A percentile compares a stretch with the other conserved stretches of the same genome.
These are phyloP conservation scores for Heritiera littoralis DNA, from an alignment of 345 rosid species.

Conservation along the genomic window DNA sequence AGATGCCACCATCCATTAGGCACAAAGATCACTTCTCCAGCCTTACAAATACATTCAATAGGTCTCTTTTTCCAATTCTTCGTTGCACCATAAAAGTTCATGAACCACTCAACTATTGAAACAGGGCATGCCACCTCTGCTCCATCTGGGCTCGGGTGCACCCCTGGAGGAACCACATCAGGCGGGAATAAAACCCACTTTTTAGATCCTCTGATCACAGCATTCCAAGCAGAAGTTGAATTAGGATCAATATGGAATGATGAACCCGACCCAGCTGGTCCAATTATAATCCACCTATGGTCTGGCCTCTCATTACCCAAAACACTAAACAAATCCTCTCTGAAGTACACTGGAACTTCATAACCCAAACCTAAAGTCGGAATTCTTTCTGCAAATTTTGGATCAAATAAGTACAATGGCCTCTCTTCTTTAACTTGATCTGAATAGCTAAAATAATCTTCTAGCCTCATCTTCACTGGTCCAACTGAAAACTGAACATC, in stretches of 20 bases:
- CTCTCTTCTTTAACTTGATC: constrained; percentile 85
- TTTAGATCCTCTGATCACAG: constrained; percentile 86
- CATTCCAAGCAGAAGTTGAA: constrained; percentile 98
- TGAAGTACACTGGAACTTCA: constrained; percentile 77
- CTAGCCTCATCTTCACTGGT: constrained; percentile 82
- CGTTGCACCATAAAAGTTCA: constrained; percentile 90
- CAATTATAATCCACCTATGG: constrained; percentile 90
- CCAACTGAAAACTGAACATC: constrained; percentile 74
- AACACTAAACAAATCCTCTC: constrained; percentile 85
- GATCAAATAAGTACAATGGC: constrained; percentile 92
- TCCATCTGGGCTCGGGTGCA: constrained; percentile 95
- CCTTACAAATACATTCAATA: constrained; percentile 86
- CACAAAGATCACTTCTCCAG: constrained; percentile 93
- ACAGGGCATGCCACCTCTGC: constrained; percentile 98
- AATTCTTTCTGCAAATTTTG: constrained; percentile 80
- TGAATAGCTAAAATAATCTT: constrained; percentile 70
- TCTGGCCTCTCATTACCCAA: constrained; percentile 85
- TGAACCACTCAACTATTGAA: constrained; percentile 96
- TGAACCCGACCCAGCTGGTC: constrained; percentile 94
- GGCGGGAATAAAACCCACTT: constrained; percentile 98
- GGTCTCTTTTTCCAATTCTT: constrained; percentile 76
- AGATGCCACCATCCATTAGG: constrained; percentile 99
- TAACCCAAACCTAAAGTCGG: constrained; percentile 65
- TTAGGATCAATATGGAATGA: constrained; percentile 99
- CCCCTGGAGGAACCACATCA: constrained; percentile 90